Percentiles rank a stretch among this genome's conserved stretches.
Conservation (phyloP, 805 yeast species). For the Scheffersomyces stipitis region DNA sequence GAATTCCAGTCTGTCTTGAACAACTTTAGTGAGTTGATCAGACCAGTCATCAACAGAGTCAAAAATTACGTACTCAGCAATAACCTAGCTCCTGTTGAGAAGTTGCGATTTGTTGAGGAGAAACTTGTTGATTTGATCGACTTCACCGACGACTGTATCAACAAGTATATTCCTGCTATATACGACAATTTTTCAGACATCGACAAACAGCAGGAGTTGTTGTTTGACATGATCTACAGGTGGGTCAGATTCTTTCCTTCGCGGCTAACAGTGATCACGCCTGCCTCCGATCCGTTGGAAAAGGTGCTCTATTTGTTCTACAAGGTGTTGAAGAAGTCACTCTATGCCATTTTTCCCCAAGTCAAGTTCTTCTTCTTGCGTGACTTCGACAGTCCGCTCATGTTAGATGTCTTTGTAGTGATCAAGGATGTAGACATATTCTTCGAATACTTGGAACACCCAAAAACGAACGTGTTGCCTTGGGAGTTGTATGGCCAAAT, state of each 20-base stretch:
- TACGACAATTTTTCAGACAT: constrained; percentile 22
- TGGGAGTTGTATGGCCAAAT: constrained; percentile 13
- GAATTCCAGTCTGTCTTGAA: constrained; percentile 27
- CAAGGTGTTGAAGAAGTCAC: constrained; percentile 31
- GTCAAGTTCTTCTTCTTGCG: constrained; percentile 38
- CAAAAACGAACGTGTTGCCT: constrained; percentile 11
- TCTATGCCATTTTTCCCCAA: constrained; percentile 39
- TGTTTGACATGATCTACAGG: constrained; percentile 32
- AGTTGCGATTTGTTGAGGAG: constrained; percentile 16
- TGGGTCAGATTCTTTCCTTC: constrained; percentile 39
- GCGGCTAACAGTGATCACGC: constrained; percentile 21
- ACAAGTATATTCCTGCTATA: constrained; percentile 27
- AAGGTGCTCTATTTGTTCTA: constrained; percentile 31
- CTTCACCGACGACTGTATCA: constrained; percentile 24
- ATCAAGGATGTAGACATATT: constrained; percentile 24
- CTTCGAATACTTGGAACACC: constrained; percentile 17
- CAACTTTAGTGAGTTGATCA: constrained; percentile 12
- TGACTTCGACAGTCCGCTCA: constrained; percentile 42
- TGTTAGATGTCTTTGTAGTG: constrained; percentile 32
- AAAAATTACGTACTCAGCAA: not conserved
- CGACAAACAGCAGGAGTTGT: constrained; percentile 29
- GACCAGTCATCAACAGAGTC: constrained; percentile 1
- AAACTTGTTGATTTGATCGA: constrained; percentile 22
- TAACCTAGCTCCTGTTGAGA: constrained; percentile 1
- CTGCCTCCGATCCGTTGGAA: constrained; percentile 29